A percentile compares a stretch with the other conserved stretches of the same genome.
Conservation (phyloP, 2,329 filamentous ascomycete genomes). For the Fusarium pilosicola region DNA sequence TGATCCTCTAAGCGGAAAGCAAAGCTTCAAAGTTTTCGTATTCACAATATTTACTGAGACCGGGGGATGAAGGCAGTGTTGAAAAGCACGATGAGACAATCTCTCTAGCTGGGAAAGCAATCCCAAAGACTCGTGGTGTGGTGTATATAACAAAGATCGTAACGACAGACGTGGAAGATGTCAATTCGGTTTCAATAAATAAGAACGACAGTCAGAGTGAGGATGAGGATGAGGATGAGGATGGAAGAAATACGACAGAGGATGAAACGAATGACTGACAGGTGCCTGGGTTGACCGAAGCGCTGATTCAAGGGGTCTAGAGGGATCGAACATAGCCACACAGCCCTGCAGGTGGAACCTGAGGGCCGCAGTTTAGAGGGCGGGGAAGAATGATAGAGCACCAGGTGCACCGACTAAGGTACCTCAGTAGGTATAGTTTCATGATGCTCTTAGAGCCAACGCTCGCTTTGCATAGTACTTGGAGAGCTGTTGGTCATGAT, state of each 20-base stretch:
- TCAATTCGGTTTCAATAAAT: conserved; percentile 6
- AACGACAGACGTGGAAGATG: conserved; percentile 17
- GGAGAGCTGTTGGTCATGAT: neutral
- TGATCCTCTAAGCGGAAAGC: neutral
- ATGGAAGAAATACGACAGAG: neutral
- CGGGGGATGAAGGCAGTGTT: conserved; percentile 3
- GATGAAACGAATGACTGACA: conserved; percentile 14
- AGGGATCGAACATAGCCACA: conserved; percentile 37
- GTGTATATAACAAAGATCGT: neutral
- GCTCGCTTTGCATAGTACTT: neutral
- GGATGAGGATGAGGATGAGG: neutral
- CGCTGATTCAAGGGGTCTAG: conserved; percentile 34
- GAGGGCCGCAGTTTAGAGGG: conserved; percentile 27
- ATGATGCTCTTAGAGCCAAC: conserved; percentile 34
- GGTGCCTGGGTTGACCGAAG: conserved; percentile 17
- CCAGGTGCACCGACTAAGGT: conserved; percentile 6
- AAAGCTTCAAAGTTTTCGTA: neutral
- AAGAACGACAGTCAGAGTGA: conserved; percentile 3
- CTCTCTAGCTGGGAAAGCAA: neutral
- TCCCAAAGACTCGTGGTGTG: neutral
- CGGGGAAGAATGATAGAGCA: conserved; percentile 14
- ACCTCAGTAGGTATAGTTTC: conserved; percentile 31
- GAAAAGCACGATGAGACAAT: neutral
- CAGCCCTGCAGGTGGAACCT: conserved; percentile 42
- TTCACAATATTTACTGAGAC: neutral